These are phyloP conservation scores for Primulina huaijiensis DNA, from an alignment of 257 asterid species.

Conservation along the genomic window DNA sequence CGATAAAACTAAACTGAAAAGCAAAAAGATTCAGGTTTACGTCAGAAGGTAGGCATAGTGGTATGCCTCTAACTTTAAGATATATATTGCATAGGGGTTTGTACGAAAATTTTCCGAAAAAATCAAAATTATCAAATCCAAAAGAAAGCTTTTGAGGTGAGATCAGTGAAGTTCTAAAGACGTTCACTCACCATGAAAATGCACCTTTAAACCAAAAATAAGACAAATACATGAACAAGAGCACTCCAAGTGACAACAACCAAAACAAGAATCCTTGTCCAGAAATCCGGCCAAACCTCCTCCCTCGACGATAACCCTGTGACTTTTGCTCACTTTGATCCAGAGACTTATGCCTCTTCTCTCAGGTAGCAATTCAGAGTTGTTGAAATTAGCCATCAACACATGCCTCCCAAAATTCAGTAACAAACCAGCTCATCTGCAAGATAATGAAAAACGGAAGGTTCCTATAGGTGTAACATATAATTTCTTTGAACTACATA, in stretches of 20 bases:
- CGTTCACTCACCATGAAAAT: slow-evolving; percentile 59
- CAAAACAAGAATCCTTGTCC: slow-evolving; percentile 47
- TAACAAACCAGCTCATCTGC: slow-evolving; percentile 47
- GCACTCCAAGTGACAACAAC: slow-evolving; percentile 49
- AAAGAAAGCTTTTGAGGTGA: background rate
- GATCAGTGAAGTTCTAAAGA: background rate
- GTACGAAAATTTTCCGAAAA: background rate
- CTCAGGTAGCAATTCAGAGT: slow-evolving; percentile 39
- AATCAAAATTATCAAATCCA: background rate
- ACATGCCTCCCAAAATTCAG: slow-evolving; percentile 35
- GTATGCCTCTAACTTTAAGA: background rate
- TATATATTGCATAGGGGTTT: background rate
- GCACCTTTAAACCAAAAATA: slow-evolving; percentile 62
- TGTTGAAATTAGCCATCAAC: slow-evolving; percentile 49
- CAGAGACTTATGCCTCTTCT: slow-evolving; percentile 48
- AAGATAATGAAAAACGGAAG: slow-evolving; percentile 4
- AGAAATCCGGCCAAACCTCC: slow-evolving; percentile 51
- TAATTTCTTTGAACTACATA: background rate
- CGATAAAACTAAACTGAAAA: background rate
- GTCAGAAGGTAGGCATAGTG: slow-evolving; percentile 6
- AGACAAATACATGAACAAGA: slow-evolving; percentile 52
- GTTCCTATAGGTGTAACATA: background rate
- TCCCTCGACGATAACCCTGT: slow-evolving; percentile 47
- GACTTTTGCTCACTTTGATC: slow-evolving; percentile 40
- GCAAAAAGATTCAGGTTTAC: background rate